Conservation (phyloP, 1,284 basidiomycete species). For the Porogramme epimiltina region DNA sequence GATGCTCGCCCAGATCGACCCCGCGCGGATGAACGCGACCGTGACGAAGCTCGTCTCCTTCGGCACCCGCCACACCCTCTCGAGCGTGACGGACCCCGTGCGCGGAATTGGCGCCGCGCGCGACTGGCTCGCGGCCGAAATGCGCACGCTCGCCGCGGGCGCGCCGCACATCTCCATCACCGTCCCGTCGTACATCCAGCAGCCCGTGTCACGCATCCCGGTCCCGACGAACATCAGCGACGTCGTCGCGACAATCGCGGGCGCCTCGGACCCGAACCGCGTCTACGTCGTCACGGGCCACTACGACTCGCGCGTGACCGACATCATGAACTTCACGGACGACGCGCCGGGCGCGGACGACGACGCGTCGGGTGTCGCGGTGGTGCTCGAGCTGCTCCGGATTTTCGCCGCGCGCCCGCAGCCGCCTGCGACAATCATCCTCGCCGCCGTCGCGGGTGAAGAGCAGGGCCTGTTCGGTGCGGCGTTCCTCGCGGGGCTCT, state of each 20-base stretch:
- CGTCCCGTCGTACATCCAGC: slow-evolving; percentile 48
- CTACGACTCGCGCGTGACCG: slow-evolving; percentile 50
- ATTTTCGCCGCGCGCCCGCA: slow-evolving; percentile 45
- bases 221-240: slow-evolving; percentile 49
- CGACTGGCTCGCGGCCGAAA: slow-evolving; percentile 53
- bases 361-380: slow-evolving; percentile 54
- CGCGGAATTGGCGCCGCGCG: slow-evolving; percentile 57
- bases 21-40: slow-evolving; percentile 44
- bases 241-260: slow-evolving; percentile 50
- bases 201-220: slow-evolving; percentile 37
- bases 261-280: slow-evolving; percentile 48
- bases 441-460: slow-evolving; percentile 52
- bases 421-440: slow-evolving; percentile 52
- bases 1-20: slow-evolving; percentile 48
- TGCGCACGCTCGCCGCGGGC: slow-evolving; percentile 42
- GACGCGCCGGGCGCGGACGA: slow-evolving; percentile 53
- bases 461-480: slow-evolving; percentile 54
- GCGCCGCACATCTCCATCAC: slow-evolving; percentile 48
- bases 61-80: slow-evolving; percentile 54
- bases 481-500: slow-evolving; percentile 44
- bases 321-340: slow-evolving; percentile 41
- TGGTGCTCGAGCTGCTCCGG: slow-evolving; percentile 51
- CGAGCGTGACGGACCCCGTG: slow-evolving; percentile 50
- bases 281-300: slow-evolving; percentile 57
- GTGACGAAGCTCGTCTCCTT: slow-evolving; percentile 55